phyloP scores from a whole-genome alignment of 495 filamentous ascomycete species.

The Neurospora sp. region DNA sequence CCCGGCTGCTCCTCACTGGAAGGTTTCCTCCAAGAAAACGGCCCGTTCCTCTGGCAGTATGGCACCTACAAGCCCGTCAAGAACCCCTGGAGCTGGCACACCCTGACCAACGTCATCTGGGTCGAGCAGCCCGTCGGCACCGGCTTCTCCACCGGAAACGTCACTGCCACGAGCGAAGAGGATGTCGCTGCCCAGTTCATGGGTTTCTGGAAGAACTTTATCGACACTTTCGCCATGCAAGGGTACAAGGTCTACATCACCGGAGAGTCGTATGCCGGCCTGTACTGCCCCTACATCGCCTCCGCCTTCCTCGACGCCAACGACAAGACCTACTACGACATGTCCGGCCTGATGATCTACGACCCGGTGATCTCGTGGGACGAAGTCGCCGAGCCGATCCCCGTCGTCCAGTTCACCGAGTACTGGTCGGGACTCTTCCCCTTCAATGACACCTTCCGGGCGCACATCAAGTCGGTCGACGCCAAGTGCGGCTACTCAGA shows the following conservation, averaged over 20 bases:
- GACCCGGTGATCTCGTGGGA: conserved; percentile 52
- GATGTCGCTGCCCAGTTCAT: conserved; percentile 60
- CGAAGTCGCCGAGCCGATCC: conserved; percentile 40
- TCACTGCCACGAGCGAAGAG: conserved; percentile 50
- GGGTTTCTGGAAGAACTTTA: conserved; percentile 60
- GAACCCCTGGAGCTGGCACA: conserved; percentile 62
- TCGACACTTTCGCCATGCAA: conserved; percentile 55
- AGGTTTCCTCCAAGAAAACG: conserved; percentile 65
- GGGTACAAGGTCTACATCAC: conserved; percentile 56
- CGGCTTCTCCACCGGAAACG: conserved; percentile 54
- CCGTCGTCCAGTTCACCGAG: conserved; percentile 50
- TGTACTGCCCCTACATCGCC: conserved; percentile 73
- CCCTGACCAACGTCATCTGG: conserved; percentile 67
- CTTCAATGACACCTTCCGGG: conserved; percentile 57
- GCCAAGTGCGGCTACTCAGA: conserved; percentile 55
- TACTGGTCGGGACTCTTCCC: conserved; percentile 50
- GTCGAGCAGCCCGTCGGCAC: conserved; percentile 72
- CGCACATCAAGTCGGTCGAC: conserved; percentile 42
- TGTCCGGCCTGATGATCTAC: conserved; percentile 59
- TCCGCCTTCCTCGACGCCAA: conserved; percentile 61
- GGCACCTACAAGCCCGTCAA: conserved; percentile 52
- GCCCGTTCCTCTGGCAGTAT: conserved; percentile 64
- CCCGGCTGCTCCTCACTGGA: conserved; percentile 59
- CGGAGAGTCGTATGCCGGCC: conserved; percentile 64
- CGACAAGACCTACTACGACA: conserved; percentile 54